Evolutionary conservation across 805 yeast species (phyloP).

Genomic region (Nakazawaea anatomiae): DNA sequence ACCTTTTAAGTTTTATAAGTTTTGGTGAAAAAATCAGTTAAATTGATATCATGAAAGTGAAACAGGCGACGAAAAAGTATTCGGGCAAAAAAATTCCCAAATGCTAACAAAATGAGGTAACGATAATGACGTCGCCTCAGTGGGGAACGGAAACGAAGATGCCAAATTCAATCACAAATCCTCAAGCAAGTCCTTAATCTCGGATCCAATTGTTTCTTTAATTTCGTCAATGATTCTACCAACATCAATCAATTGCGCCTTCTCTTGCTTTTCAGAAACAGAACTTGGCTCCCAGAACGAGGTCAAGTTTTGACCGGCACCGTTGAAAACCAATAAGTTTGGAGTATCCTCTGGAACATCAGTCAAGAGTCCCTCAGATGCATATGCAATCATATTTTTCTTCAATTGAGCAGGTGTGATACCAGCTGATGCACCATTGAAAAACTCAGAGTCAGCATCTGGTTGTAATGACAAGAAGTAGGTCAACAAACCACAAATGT

Average conservation of each 20-base stretch:
- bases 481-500: slow-evolving; percentile 85
- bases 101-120: neutral
- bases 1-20: neutral
- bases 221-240: slow-evolving; percentile 8
- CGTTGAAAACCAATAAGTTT: slow-evolving; percentile 71
- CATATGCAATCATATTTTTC: slow-evolving; percentile 65
- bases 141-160: neutral
- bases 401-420: slow-evolving; percentile 72
- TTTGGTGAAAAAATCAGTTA: neutral
- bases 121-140: neutral
- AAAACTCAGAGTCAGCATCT: slow-evolving; percentile 57
- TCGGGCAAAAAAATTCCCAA: neutral
- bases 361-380: slow-evolving; percentile 51
- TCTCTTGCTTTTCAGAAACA: slow-evolving; percentile 14
- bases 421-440: slow-evolving; percentile 37
- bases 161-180: neutral
- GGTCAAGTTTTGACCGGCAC: slow-evolving; percentile 69
- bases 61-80: neutral
- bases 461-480: slow-evolving; percentile 88
- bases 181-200: slow-evolving; percentile 5
- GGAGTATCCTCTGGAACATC: slow-evolving; percentile 74
- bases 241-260: slow-evolving; percentile 16
- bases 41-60: neutral
- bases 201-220: slow-evolving; percentile 2
- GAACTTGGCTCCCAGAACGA: slow-evolving; percentile 47